phyloP scores from a whole-genome alignment of 768 basidiomycete genomes.

The Boletus rubropictus region DNA sequence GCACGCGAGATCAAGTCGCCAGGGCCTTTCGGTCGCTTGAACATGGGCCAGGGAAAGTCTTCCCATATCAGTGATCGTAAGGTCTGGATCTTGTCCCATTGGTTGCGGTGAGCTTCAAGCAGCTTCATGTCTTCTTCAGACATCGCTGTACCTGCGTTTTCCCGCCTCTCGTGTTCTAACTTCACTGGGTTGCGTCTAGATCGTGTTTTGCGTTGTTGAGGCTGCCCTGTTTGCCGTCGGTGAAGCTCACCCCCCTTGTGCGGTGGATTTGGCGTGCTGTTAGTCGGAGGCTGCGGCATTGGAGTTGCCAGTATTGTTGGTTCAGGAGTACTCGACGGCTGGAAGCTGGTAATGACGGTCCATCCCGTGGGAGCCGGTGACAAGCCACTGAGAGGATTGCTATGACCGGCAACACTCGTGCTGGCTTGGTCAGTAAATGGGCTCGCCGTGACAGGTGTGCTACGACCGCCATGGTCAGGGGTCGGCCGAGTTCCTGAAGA shows the following conservation, averaged over 20 bases:
- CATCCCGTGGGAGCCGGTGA: constrained; percentile 27
- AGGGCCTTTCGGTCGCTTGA: constrained; percentile 47
- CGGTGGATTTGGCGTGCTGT: constrained; percentile 17
- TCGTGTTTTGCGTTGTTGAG: constrained; percentile 57
- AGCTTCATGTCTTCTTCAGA: constrained; percentile 51
- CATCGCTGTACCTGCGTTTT: constrained; percentile 39
- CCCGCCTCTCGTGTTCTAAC: constrained; percentile 41
- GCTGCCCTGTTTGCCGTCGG: constrained; percentile 58
- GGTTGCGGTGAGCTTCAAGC: constrained; percentile 56
- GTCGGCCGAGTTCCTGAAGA: constrained; percentile 29
- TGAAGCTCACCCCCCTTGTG: constrained; percentile 50
- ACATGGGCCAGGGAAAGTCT: constrained; percentile 71
- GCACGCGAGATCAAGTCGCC: constrained; percentile 56
- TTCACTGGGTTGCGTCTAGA: constrained; percentile 65
- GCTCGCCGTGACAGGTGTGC: constrained; percentile 29
- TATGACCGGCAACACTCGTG: constrained; percentile 21
- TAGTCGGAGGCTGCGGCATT: constrained; percentile 14
- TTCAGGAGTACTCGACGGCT: constrained; percentile 23
- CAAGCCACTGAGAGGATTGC: constrained; percentile 24
- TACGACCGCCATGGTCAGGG: constrained; percentile 28
- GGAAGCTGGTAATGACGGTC: constrained; percentile 21
- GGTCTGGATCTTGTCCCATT: constrained; percentile 49
- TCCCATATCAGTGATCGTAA: constrained; percentile 49
- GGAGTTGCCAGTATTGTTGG: constrained; percentile 19
- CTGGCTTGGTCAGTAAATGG: constrained; percentile 29